Evolutionary conservation across 2,329 filamentous ascomycete species (phyloP), one percentile per base, ranked within the genome.

Genomic region (Metarhizium brunneum): DNA sequence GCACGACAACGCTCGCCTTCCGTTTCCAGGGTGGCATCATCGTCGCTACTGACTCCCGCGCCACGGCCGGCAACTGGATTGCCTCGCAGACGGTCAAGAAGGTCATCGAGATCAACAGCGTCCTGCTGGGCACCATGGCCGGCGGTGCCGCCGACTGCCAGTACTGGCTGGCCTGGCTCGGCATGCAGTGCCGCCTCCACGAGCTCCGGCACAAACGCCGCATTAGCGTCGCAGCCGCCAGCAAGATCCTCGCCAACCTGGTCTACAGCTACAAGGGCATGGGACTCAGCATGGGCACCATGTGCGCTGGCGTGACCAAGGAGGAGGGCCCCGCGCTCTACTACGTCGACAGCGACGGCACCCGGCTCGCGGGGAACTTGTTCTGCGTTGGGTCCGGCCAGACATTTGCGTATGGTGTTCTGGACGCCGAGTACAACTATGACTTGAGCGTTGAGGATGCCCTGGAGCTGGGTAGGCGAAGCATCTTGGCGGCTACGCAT

Each of bases 41-140:
- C 69, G 92, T 99, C 53, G 92, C 92, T 54, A 99, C 94, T 57
- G 94, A 99, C 77, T 99, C 94, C 58, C 86, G 94, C 76, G 94
- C 94, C 58, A 96, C 94, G 50, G 92, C 94, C 35, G 94, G 94
- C 68, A 95, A 94, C 83, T 99, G 94, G 94, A 99, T 99, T 75
- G 94, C 94, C 63, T 95, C 90, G 76, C 94, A 99, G 81, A 99
- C 94, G 54, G 94, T 99, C 69, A 99, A 99, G 85, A 99, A 99
- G 82, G 94, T 99, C 64, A 97, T 99, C 69, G 91, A 96, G 81
- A 96, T 96, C 80, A 96, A 96, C 79, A 90, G 81, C 74, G 88
- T 87, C 73, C 81, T 99, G 74, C 77, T 99, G 67, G 94, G 94
- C 62, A 99, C 94, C 64, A 96, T 99, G 92, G 94, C 94, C 60